Conservation (phyloP, 148 eudicot species). For the Suaeda aralocaspica region DNA sequence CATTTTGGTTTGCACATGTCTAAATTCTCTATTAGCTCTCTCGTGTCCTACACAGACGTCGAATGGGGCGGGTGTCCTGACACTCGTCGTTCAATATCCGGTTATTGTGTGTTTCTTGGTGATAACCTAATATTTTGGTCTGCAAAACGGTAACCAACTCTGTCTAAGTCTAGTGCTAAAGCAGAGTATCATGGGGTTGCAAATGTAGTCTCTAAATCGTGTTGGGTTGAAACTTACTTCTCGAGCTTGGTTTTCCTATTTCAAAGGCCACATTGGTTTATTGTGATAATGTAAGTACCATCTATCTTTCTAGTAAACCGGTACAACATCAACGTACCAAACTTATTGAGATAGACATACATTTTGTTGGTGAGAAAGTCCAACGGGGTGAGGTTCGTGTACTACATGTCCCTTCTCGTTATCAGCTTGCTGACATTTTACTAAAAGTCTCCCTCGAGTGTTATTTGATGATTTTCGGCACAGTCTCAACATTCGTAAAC, state of each 20-base stretch:
- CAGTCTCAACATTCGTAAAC: too few relatives aligned
- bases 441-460: too few relatives aligned
- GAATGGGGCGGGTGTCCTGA: background rate
- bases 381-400: too few relatives aligned
- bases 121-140: background rate
- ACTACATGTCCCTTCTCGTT: too few relatives aligned
- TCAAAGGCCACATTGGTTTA: background rate
- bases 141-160: background rate
- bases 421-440: too few relatives aligned
- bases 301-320: too few relatives aligned
- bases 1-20: background rate
- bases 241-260: background rate
- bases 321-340: too few relatives aligned
- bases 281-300: background rate
- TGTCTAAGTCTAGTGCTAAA: background rate
- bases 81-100: background rate
- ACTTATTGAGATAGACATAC: too few relatives aligned
- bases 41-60: background rate
- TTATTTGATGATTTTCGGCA: too few relatives aligned
- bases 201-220: background rate
- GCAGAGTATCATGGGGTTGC: background rate
- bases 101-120: conserved; percentile 3
- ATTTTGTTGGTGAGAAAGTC: too few relatives aligned
- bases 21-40: background rate
- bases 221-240: conserved; percentile 1